Evolutionary conservation across 176 grass and related monocot species (phyloP).

Genomic region (Musa schizocarpa): DNA sequence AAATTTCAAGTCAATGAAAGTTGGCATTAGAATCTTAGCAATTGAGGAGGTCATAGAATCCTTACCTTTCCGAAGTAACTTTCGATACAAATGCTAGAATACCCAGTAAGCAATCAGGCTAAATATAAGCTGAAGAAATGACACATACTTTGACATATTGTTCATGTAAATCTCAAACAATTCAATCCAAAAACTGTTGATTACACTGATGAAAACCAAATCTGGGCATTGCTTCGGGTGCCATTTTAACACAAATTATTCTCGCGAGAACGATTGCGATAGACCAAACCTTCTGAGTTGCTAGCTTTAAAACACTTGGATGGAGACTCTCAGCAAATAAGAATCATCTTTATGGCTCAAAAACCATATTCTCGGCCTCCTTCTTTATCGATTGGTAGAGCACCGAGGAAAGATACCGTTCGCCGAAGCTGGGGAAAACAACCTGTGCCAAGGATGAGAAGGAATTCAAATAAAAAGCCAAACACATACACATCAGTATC

Average conservation of each 20-base stretch:
- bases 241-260: background rate
- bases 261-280: background rate
- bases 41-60: too few species aligned
- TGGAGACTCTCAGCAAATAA: background rate
- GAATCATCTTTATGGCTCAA: background rate
- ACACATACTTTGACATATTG: too few species aligned
- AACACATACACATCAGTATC: too few species aligned
- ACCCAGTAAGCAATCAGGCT: too few species aligned
- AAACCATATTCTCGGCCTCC: slow-evolving; percentile 11
- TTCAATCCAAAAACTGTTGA: too few species aligned
- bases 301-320: background rate
- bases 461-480: background rate
- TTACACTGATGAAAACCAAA: background rate
- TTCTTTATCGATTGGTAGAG: slow-evolving; percentile 17
- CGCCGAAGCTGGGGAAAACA: slow-evolving; percentile 18
- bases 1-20: too few species aligned
- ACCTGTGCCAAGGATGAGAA: background rate
- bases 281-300: background rate
- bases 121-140: too few species aligned
- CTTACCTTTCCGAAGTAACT: too few species aligned
- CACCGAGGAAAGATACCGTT: slow-evolving; percentile 20
- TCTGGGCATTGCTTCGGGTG: background rate
- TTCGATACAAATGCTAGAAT: too few species aligned
- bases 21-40: too few species aligned
- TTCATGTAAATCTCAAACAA: too few species aligned